These are phyloP conservation scores for Acanthamoeba healyi DNA, from an alignment of 208 protist species.

Conservation along the genomic window DNA sequence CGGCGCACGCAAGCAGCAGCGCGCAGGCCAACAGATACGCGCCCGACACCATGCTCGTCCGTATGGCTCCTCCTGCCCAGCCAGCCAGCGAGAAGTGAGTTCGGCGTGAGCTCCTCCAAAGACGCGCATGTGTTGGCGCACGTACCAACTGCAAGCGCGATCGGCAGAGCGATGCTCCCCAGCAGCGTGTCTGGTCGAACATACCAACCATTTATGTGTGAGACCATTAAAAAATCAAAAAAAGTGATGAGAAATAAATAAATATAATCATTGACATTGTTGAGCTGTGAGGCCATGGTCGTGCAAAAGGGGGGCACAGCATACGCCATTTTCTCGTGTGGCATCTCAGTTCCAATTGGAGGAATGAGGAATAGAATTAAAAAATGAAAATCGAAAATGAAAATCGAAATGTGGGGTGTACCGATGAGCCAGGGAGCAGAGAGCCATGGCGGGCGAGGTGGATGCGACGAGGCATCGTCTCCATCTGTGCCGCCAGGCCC, in stretches of 20 bases:
- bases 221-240: too few species aligned
- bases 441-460: neutral
- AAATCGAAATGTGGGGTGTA: neutral
- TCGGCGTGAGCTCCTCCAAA: too few species aligned
- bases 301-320: too few species aligned
- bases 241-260: too few species aligned
- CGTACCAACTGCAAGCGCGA: neutral
- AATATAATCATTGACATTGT: too few species aligned
- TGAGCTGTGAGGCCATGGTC: too few species aligned
- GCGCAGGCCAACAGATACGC: neutral
- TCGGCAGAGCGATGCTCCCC: neutral
- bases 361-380: neutral
- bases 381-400: neutral
- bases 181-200: neutral
- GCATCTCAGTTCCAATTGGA: too few species aligned
- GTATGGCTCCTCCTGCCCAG: neutral
- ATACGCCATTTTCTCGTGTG: too few species aligned
- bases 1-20: neutral
- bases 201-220: too few species aligned
- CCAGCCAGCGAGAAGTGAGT: too few species aligned
- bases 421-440: neutral
- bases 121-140: too few species aligned
- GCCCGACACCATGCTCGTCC: neutral
- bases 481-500: neutral
- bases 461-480: neutral